Base-by-base conservation (phyloP, 2,329 filamentous ascomycete genomes). In the Phyllosticta capitalensis region DNA sequence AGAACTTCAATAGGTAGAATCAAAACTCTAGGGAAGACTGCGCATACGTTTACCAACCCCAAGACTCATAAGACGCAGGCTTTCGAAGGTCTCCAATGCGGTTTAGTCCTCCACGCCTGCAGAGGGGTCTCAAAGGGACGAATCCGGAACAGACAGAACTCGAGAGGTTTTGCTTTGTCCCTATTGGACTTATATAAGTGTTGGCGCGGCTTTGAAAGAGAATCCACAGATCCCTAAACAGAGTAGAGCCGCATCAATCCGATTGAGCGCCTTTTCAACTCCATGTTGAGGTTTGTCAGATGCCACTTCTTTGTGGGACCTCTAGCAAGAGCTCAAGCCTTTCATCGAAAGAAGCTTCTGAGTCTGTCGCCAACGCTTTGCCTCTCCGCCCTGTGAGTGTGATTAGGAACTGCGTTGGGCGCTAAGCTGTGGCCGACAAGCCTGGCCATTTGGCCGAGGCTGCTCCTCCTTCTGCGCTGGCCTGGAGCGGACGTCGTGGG, bases 341-440 rank as follows among this genome's bases (percentile, higher is more conserved):
- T n/a, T 45, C 38, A 45, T 45, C 56, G 51, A 21, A 58, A 58
- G 14, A 58, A 52, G 21, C 50, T 54, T 30, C 56, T 48, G 20
- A 58, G 56, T 10, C 56, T 33, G 30, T 58, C 56, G 53, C 56
- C 56, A 17, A 58, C 53, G 17, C 56, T 52, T 28, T 51, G 56
- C 26, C 56, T 58, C 19, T 58, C 56, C 9, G 21, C 20, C 33
- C 26, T 50, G n/a, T 38, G 21, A 19, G 48, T 9, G 14, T 48
- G 24, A n/a, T 30, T n/a, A 5, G 24, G 24, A 33, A 12, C 28
- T 24, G 38, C 19, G 5, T 21, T 33, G 17, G 50, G 30, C 21
- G 51, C 51, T 30, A 58, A 28, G 33, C 56, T 58, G 10, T 58
- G 56, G 12, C 56, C 56, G 9, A 58, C 21, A 21, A 49, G 45